These are phyloP conservation scores for Gleditsia sinensis DNA, from an alignment of 306 rosid species.

Conservation along the genomic window DNA sequence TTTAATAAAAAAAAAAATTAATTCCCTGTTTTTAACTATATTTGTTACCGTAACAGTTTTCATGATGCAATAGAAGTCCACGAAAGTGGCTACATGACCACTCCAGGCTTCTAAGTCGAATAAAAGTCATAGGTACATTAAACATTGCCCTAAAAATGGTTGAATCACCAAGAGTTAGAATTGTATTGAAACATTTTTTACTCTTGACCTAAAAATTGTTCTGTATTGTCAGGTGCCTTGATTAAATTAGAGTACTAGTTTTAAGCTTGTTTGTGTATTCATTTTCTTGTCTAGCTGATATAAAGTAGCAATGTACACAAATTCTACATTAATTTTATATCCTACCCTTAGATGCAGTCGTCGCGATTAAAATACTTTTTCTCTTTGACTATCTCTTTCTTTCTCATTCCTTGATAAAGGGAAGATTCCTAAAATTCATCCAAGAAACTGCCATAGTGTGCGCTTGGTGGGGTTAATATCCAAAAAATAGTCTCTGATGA, in stretches of 20 bases:
- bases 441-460: background rate
- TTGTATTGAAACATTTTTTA: too few species aligned
- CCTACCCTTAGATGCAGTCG: background rate
- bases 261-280: background rate
- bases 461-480: constrained; percentile 3
- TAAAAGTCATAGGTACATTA: too few species aligned
- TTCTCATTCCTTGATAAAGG: background rate
- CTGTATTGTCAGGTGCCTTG: background rate
- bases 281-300: too few species aligned
- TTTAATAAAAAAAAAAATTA: too few species aligned
- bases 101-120: background rate
- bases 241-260: background rate
- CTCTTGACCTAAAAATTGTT: background rate
- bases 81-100: background rate
- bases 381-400: constrained; percentile 1
- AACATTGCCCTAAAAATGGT: too few species aligned
- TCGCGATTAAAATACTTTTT: too few species aligned
- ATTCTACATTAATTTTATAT: background rate
- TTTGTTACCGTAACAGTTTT: too few species aligned
- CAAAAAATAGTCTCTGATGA: background rate
- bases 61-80: background rate
- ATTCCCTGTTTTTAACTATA: too few species aligned
- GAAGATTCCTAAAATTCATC: background rate
- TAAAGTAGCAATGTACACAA: too few species aligned
- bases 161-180: too few species aligned